A percentile compares a stretch with the other conserved stretches of the same genome.
Evolutionary conservation across 2,329 filamentous ascomycete genomes (phyloP).

Genomic region (Alternaria infectoria): DNA sequence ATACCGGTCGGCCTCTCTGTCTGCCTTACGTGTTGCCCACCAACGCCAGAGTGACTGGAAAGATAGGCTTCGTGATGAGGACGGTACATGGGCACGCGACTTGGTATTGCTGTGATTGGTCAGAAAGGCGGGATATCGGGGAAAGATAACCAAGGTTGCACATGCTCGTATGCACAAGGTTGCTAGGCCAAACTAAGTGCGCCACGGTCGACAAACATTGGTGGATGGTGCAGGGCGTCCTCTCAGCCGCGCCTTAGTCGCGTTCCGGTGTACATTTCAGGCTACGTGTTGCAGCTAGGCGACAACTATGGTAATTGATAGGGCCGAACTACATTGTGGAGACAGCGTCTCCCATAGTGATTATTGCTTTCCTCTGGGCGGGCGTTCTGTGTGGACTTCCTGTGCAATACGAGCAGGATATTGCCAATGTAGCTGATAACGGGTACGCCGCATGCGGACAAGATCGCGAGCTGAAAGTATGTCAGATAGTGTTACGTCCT

Average conservation of each 20-base stretch:
- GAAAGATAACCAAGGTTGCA: background rate
- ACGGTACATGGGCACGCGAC: background rate
- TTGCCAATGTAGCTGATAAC: conserved; percentile 7
- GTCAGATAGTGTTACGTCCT: background rate
- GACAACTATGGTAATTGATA: background rate
- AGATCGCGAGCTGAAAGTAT: background rate
- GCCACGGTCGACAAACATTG: conserved; percentile 1
- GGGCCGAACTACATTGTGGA: background rate
- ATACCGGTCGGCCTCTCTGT: background rate
- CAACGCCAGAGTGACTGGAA: background rate
- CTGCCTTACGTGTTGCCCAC: background rate
- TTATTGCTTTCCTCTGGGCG: background rate
- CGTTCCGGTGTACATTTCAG: background rate
- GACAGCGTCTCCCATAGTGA: background rate
- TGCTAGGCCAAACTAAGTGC: background rate
- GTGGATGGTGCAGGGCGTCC: background rate
- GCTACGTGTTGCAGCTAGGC: background rate
- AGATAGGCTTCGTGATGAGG: background rate
- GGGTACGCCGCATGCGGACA: background rate
- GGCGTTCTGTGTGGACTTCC: background rate
- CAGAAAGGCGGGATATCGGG: background rate
- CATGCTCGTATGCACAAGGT: background rate
- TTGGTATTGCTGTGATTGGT: conserved; percentile 7
- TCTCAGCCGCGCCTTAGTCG: conserved; percentile 5
- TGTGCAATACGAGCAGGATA: background rate